Evolutionary conservation across 129 eudicot genomes (phyloP), one percentile per base, ranked within the genome.

Genomic region (Centrapalus pauciflorus): DNA sequence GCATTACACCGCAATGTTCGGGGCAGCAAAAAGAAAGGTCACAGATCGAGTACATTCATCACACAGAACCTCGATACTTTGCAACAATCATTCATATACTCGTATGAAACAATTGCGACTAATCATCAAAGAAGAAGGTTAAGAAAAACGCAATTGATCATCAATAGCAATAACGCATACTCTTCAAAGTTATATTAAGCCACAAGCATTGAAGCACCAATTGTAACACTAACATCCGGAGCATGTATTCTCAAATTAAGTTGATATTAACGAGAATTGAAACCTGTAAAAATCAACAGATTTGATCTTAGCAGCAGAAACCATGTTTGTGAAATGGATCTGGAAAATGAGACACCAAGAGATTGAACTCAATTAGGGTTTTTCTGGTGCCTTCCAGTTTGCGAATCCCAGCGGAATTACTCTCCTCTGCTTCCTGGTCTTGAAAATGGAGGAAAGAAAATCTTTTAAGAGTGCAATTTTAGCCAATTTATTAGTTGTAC

Each of bases 231-330:
- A 26, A 35, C 40, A 52, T 38, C 14, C 2, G 27, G 33, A 55
- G 66, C 35, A 24, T 19, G 26, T n/a, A 28, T 35, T 43, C 14
- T 16, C 16, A 41, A 40, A 55, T 24, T 4, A 23, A 78, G 75
- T 69, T 5, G 16, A 25, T 55, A 50, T 56, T 21, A 26, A 61
- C 2, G 21, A 62, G 35, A 64, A 10, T 19, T 52, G 55, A 41
- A 32, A 90, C 97, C 97, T 81, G 88, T 91, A 91, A 35, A 87
- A 91, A 83, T 91, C 96, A 19, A 91, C 94, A 55, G 97, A 91
- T 85, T 91, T 91, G 88, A 91, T 75, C 81, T 83, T 91, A 29
- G 69, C 64, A 4, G 90, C 16, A 16, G 94, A 85, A 48, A 85
- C 82, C 97, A 91, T 91, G 88, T 72, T 50, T 56, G 72, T 41